phyloP scores from a whole-genome alignment of 2,329 filamentous ascomycete species.

The Didymella lethalis region DNA sequence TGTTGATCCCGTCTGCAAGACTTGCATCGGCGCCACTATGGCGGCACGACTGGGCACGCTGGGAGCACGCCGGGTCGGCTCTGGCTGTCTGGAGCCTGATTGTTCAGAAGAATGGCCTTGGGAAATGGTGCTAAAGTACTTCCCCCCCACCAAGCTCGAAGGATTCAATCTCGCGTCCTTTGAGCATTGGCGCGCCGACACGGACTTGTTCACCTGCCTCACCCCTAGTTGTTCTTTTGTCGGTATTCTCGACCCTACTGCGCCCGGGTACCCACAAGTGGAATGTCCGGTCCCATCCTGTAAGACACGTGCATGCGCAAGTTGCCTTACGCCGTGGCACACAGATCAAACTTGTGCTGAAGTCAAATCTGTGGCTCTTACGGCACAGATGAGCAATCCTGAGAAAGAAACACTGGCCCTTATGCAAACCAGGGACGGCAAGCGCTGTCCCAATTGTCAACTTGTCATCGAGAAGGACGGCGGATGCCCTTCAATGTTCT shows the following conservation, averaged over 20 bases:
- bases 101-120: slow-evolving; percentile 33
- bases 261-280: slow-evolving; percentile 39
- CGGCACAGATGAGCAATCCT: slow-evolving; percentile 31
- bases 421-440: slow-evolving; percentile 37
- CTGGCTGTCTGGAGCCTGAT: slow-evolving; percentile 36
- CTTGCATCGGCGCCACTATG: slow-evolving; percentile 36
- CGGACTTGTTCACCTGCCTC: slow-evolving; percentile 27
- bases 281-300: slow-evolving; percentile 28
- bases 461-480: slow-evolving; percentile 44
- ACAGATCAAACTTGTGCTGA: slow-evolving; percentile 35
- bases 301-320: slow-evolving; percentile 29
- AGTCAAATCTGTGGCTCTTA: slow-evolving; percentile 24
- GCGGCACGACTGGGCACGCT: slow-evolving; percentile 32
- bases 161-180: slow-evolving; percentile 40
- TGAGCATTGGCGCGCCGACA: slow-evolving; percentile 30
- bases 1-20: slow-evolving; percentile 38
- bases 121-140: slow-evolving; percentile 30
- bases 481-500: slow-evolving; percentile 39
- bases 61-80: slow-evolving; percentile 29
- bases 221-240: slow-evolving; percentile 23
- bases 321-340: slow-evolving; percentile 39
- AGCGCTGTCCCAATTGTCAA: slow-evolving; percentile 42
- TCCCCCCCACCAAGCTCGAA: slow-evolving; percentile 30
- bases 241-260: slow-evolving; percentile 26
- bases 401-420: slow-evolving; percentile 35